Base-by-base conservation (phyloP, 345 rosid genomes). In the Rhodamnia argentea region DNA sequence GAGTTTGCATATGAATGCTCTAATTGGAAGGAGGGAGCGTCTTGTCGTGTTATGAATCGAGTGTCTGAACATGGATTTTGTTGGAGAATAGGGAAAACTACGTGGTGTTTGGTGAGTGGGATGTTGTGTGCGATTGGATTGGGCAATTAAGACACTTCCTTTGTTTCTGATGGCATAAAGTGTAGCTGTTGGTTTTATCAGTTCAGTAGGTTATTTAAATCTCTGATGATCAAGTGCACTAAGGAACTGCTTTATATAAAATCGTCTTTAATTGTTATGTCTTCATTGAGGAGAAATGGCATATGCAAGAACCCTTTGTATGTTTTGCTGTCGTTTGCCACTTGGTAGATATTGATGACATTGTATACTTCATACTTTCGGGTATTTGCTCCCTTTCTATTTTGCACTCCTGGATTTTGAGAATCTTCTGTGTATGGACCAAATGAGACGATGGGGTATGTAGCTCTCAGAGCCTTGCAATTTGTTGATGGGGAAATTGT, bases 61-160 rank as follows among this genome's bases (percentile, higher is more conserved):
- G 47, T 70, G 78, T 37, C 47, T 9, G 26, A 37, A 70, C 47
- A 37, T 70, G 81, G 47, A 70, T 70, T 18, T 70, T 10, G 81
- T 37, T 37, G 47, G 47, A 37, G 26, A 70, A 10, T 70, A 10
- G 47, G 81, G 26, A 37, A 70, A 70, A 15, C 2, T 59, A 29
- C 37, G 58, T 44, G 86, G 44, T 84, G 52, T 47, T 53, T 84
- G 37, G 82, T 23, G 37, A 82, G 56, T 40, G 84, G 86, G 82
- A 70, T 42, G 47, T 22, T 42, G 13, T 70, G 26, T 70, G 26
- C 56, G 18, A 56, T 76, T 84, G 58, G 57, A 76, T 89, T 84
- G 85, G 57, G 87, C 82, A 89, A 88, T 91, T 84, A 91, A 88
- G 89, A 84, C 84, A 54, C 78, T 85, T 64, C 76, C 55, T 37